phyloP scores from a whole-genome alignment of 164 flowering plant species.

The Vitis labrusca region DNA sequence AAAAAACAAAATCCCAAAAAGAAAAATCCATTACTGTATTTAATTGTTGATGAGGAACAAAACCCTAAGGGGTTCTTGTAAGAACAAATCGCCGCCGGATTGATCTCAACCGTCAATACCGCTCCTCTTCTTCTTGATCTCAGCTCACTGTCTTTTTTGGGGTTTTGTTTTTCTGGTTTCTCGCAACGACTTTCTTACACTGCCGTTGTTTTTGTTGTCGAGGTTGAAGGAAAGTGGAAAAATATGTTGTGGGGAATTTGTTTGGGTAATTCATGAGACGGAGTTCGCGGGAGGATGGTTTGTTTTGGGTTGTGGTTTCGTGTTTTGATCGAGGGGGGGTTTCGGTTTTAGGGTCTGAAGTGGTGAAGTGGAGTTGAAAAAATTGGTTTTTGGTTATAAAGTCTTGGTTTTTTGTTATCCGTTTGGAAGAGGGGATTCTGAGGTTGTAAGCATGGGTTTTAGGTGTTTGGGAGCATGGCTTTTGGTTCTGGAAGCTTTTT shows the following conservation, averaged over 20 bases:
- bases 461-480: not conserved
- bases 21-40: slow-evolving; percentile 16
- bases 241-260: not conserved
- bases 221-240: not conserved
- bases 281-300: not conserved
- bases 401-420: slow-evolving; percentile 13
- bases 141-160: not conserved
- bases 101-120: slow-evolving; percentile 27
- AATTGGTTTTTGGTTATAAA: not conserved
- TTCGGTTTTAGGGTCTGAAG: not conserved
- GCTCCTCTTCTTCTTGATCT: not conserved
- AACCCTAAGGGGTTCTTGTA: slow-evolving; percentile 59
- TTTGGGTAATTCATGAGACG: not conserved
- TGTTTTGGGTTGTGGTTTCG: not conserved
- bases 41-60: slow-evolving; percentile 25
- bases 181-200: not conserved
- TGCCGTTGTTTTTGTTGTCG: not conserved
- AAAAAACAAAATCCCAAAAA: not conserved
- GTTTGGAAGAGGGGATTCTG: slow-evolving; percentile 1
- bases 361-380: not conserved
- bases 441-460: slow-evolving; percentile 12
- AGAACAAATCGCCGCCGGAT: slow-evolving; percentile 42
- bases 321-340: not conserved
- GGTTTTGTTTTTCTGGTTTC: not conserved
- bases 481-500: slow-evolving; percentile 5